Evolutionary conservation across 2,329 filamentous ascomycete genomes (phyloP), one percentile per base, ranked within the genome.

Genomic region (Aspergillus luchuensis): DNA sequence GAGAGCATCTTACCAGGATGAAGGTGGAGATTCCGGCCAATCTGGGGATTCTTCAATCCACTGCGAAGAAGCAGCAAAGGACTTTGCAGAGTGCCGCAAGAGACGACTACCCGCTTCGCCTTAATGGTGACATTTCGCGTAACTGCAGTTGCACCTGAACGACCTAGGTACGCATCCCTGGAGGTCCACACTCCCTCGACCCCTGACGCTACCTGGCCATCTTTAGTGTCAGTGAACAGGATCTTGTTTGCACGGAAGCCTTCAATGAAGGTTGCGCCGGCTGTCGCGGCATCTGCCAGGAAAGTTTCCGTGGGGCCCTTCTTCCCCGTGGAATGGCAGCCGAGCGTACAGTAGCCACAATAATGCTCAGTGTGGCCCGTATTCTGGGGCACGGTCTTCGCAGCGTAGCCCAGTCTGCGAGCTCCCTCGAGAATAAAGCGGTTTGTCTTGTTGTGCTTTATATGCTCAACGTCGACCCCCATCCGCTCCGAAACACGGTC

Each of bases 221-320:
- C 85, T 7, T 77, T 79, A 3, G 69, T 67, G 10, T 71, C 73
- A 21, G 87, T 85, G 72, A 96, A 96, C 0, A 90, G 66, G 15
- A 97, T 81, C 61, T 84, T 84, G 11, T 91, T 85, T 0, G 88
- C 90, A 19, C 87, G 77, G 69, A 95, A 91, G 0, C 92, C 92
- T 79, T 97, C 92, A 59, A 96, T 85, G 72, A 97, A 97, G 64
- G 84, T 81, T 0, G 92, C 91, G 0, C 92, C 92, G 0, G 90
- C 87, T 56, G 83, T 83, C 1, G 88, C 89, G 2, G 94, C 92
- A 67, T 92, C 91, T 0, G 91, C 91, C 13, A 97, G 80, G 82
- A 87, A 97, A 6, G 86, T 87, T 23, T 91, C 87, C 0, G 86
- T 84, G 0, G 93, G 90, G 0, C 93, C 92, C 74, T 90, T 88